Base-by-base conservation (phyloP, 148 eudicot genomes). In the Camellia japonica region DNA sequence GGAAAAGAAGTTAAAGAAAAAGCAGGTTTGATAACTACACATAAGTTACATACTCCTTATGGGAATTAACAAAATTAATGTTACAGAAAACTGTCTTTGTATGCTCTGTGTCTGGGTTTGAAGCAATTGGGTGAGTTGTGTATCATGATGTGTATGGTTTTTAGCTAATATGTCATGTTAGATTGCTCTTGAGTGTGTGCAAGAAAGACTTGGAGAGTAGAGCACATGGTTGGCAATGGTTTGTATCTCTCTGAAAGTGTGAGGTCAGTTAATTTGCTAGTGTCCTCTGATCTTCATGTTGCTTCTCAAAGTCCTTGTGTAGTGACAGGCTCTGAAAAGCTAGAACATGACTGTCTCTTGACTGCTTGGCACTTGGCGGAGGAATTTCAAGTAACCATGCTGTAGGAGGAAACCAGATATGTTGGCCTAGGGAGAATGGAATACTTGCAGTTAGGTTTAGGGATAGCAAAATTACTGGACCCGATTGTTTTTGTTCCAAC, bases 1-100 rank as follows among this genome's bases (percentile, higher is more conserved):
- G 78, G 97, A 92, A 79, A 96, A 91, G 83, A 97, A 93, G 73
- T 88, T 89, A 30, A 97, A 94, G 92, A 97, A 94, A 84, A 97
- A 97, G 75, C 97, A 93, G 99, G 99, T 97, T 87, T 73, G 83
- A 69, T 16, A 69, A 64, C 23, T 19, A 55, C 64, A 18, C 47
- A 67, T 18, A 38, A 81, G 20, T 75, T 68, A 6, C 44, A 67
- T 78, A n/a, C 55, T 12, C 18, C 43, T 68, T 19, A 23, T 59
- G 46, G 79, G 41, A 63, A 10, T 66, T 75, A 4, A 51, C 41
- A 47, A 20, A 2, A 7, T 43, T 15, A 5, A 15, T 52, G 5
- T 0, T 2, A 49, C 44, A 49, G 6, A 72, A 46, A 68, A 13
- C 18, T 13, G 72, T 51, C n/a, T 16, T 43, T 68, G 52, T 9